Evolutionary conservation across 2,329 filamentous ascomycete species (phyloP), one percentile per base, ranked within the genome.

Genomic region (Cladobotryum protrusum): DNA sequence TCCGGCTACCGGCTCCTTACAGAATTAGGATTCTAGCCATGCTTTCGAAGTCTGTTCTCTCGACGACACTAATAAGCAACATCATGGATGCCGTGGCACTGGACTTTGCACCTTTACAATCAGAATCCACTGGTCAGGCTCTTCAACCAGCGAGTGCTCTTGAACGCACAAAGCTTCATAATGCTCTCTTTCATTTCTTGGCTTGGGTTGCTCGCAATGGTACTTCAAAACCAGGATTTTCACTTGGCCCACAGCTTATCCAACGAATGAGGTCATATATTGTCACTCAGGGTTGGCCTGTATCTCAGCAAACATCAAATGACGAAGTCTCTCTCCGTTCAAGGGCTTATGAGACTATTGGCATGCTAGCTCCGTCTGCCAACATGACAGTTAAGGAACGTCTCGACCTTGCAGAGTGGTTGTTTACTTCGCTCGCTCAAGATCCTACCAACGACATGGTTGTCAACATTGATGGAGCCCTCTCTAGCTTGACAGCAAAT

Each of bases 301-400:
- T 71, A 17, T 79, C 85, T 1, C 70, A 81, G 47, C 78, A 81
- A 56, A 65, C 75, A 12, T 76, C 78, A 2, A 66, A 74, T 11
- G 82, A 85, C 43, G 81, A 84, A 48, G 72, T 85, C 48, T 77
- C 79, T 3, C 73, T 96, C 40, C 82, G 92, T 37, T 85, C 85
- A 5, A 84, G 87, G 61, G 90, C 87, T 1, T 97, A 96, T 65
- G 92, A 97, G 65, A 90, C 88, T 0, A 89, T 97, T 36, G 93
- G 92, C 1, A 78, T 93, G 13, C 69, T 97, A 19, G 83, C 87
- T 48, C 82, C 83, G 56, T 81, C 79, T 4, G 79, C 84, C 4
- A 69, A 76, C 3, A 77, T 81, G 57, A 71, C 82, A 4, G 60
- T 81, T 12, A 68, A 69, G 36, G 72, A 77, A 75, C 60, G 81